Evolutionary conservation across 2,329 filamentous ascomycete species (phyloP), one percentile per base, ranked within the genome.

Genomic region (Zarea fungicola): DNA sequence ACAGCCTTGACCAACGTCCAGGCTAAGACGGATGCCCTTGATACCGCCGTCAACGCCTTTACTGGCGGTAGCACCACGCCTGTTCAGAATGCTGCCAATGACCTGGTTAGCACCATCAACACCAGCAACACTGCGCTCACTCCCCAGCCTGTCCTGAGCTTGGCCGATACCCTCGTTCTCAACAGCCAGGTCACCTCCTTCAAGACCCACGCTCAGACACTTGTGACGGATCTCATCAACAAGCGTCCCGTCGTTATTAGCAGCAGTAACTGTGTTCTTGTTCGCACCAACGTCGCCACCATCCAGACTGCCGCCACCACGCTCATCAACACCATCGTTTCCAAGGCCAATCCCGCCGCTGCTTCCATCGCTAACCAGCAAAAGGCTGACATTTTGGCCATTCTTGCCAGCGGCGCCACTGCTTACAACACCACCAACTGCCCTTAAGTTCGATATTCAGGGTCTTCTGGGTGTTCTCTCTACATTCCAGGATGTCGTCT

Each of bases 151-250:
- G 45, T 52, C 29, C 51, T 58, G 32, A 56, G 34, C 2, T 52
- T 58, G 39, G 51, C 52, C 29, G 56, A 53, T 26, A 50, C 55
- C 6, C 43, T 58, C 19, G 26, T 37, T 19, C 55, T 58, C 1
- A 49, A 55, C 41, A 23, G 34, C 13, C 42, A 37, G 35, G 56
- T 58, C 49, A 43, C 44, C 13, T 37, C 37, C 19, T 56, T 62
- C 14, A 58, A 58, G 39, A 42, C 29, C 23, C 51, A 56, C 28
- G 58, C 54, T 25, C 45, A 45, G 49, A 46, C 47, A 36, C 56
- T 62, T 2, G 47, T 53, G 48, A 36, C 31, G 13, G 55, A 58
- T 41, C 54, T 62, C 43, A 47, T 45, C 22, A 3, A 4, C 22
- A 40, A 29, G 34, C 48, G 28, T 14, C 2, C 11, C 6, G 13